Evolutionary conservation across 2,329 filamentous ascomycete genomes (phyloP).

Genomic region (Fusarium denticulatum): DNA sequence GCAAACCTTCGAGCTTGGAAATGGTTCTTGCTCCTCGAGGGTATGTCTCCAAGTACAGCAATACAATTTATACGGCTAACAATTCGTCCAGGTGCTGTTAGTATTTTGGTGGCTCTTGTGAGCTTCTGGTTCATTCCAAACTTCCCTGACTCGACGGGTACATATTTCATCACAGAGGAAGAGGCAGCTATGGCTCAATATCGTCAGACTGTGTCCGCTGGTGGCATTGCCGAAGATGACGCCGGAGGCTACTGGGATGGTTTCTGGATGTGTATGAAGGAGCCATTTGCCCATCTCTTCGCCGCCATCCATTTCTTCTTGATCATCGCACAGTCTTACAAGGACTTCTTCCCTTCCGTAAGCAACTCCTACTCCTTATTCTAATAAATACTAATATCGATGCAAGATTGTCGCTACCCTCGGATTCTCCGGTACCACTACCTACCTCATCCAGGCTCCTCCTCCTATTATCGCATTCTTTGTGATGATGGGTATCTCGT

Average conservation of each 20-base stretch:
- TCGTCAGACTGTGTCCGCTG: constrained; percentile 49
- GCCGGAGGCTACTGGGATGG: constrained; percentile 52
- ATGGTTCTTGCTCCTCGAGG: constrained; percentile 55
- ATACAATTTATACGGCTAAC: background rate
- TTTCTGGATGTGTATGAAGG: constrained; percentile 45
- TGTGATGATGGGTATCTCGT: constrained; percentile 50
- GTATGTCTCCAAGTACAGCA: background rate
- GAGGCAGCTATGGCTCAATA: constrained; percentile 52
- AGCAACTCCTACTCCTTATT: background rate
- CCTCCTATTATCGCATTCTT: constrained; percentile 55
- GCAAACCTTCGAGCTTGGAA: constrained; percentile 51
- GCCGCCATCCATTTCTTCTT: constrained; percentile 53
- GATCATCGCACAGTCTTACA: constrained; percentile 54
- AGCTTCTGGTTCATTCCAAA: constrained; percentile 52
- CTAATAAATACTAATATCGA: background rate
- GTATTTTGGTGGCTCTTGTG: constrained; percentile 45
- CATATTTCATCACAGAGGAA: constrained; percentile 50
- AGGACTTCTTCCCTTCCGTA: constrained; percentile 56
- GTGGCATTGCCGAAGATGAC: constrained; percentile 50
- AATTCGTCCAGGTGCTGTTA: constrained; percentile 36
- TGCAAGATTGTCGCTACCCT: constrained; percentile 44
- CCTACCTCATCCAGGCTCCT: constrained; percentile 54
- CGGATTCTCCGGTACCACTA: constrained; percentile 42
- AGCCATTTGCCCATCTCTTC: constrained; percentile 53
- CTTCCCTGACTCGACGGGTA: constrained; percentile 46